phyloP scores from a whole-genome alignment of 441 rosid species.

The Populus hybrid region DNA sequence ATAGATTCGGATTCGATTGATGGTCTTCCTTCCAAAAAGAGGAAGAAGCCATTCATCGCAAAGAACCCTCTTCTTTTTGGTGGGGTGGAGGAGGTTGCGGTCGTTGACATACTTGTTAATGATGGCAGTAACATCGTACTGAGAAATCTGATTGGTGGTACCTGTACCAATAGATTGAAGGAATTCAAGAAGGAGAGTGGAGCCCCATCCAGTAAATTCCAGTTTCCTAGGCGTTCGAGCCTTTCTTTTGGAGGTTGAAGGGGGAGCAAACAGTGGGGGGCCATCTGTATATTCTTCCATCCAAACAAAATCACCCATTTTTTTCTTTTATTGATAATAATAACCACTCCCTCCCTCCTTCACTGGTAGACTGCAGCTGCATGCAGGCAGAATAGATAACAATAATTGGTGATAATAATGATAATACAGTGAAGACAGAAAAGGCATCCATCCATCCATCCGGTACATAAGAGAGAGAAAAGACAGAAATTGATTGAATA shows the following conservation, averaged over 20 bases:
- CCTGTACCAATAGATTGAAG: slow-evolving; percentile 42
- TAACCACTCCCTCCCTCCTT: not conserved
- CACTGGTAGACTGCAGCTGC: not conserved
- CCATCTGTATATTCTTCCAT: slow-evolving; percentile 39
- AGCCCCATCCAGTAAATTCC: slow-evolving; percentile 56
- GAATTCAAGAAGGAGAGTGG: slow-evolving; percentile 42
- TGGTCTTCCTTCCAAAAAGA: slow-evolving; percentile 48
- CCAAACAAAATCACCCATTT: slow-evolving; percentile 36
- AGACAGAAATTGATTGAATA: no score
- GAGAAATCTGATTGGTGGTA: slow-evolving; percentile 35
- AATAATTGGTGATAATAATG: not conserved
- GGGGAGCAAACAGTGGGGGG: slow-evolving; percentile 3
- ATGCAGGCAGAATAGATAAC: not conserved
- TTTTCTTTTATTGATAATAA: not conserved
- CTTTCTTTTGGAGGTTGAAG: slow-evolving; percentile 44
- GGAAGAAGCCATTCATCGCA: slow-evolving; percentile 46
- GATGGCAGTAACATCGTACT: slow-evolving; percentile 32
- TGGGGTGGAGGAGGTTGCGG: slow-evolving; percentile 37
- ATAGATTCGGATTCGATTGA: slow-evolving; percentile 32
- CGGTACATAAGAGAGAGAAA: no score
- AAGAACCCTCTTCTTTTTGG: slow-evolving; percentile 41
- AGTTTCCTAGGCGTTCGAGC: slow-evolving; percentile 36
- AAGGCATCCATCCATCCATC: no score
- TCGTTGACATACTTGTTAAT: slow-evolving; percentile 40
- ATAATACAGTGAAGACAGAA: no score